Conservation (phyloP, 1,139 yeast species). For the Entelexis paramagnoliae region DNA sequence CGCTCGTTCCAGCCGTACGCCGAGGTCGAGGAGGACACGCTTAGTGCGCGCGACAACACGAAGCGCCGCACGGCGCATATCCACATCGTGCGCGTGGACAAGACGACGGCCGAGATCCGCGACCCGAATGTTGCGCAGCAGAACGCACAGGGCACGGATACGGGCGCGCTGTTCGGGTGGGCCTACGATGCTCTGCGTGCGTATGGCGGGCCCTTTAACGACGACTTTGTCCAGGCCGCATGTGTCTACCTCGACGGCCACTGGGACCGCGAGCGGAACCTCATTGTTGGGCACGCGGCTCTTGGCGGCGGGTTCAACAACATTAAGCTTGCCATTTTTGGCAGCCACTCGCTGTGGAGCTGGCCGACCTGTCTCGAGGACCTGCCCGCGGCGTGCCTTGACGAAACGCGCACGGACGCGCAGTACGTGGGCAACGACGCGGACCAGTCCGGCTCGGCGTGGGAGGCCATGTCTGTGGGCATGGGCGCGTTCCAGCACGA, state of each 20-base stretch:
- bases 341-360: slow-evolving; percentile 82
- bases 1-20: slow-evolving; percentile 72
- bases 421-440: slow-evolving; percentile 80
- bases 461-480: slow-evolving; percentile 84
- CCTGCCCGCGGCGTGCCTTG: slow-evolving; percentile 57
- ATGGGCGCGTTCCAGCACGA: slow-evolving; percentile 94
- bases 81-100: slow-evolving; percentile 59
- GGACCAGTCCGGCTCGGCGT: slow-evolving; percentile 70
- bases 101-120: slow-evolving; percentile 59
- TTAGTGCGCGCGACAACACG: slow-evolving; percentile 37
- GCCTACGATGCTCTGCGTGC: slow-evolving; percentile 60
- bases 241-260: slow-evolving; percentile 75
- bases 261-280: slow-evolving; percentile 52
- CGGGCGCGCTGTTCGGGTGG: slow-evolving; percentile 67
- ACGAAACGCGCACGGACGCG: slow-evolving; percentile 51
- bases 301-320: slow-evolving; percentile 76
- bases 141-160: slow-evolving; percentile 56
- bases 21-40: slow-evolving; percentile 45
- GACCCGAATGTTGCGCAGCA: slow-evolving; percentile 83
- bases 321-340: slow-evolving; percentile 75
- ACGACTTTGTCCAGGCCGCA: slow-evolving; percentile 63
- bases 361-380: slow-evolving; percentile 79
- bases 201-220: slow-evolving; percentile 46
- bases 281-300: slow-evolving; percentile 85
- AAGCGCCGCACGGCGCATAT: slow-evolving; percentile 60